Evolutionary conservation across 148 eudicot species (phyloP).

Genomic region (Bassia scoparia): DNA sequence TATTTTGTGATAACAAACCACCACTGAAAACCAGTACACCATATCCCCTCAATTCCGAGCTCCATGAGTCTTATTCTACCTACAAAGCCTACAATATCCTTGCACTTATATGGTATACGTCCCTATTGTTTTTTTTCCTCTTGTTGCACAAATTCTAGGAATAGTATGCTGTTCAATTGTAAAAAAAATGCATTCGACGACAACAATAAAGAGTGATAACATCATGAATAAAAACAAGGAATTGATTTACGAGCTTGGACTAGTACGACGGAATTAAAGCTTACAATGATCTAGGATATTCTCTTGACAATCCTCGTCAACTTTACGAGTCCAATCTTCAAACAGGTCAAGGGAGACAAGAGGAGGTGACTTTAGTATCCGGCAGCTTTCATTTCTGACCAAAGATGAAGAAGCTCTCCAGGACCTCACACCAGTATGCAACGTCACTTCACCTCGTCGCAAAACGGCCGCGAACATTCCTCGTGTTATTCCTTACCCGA

Average conservation of each 20-base stretch:
- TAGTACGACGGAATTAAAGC: background rate
- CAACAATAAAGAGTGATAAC: no score
- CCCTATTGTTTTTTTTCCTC: no score
- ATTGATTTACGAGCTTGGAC: background rate
- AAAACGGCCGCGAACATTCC: constrained; percentile 21
- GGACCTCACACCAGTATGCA: constrained; percentile 1
- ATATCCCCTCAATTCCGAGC: background rate
- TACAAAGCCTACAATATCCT: no score
- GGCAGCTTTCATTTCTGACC: constrained; percentile 11
- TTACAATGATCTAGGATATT: constrained; percentile 7
- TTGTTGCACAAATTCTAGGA: no score
- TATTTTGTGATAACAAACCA: background rate
- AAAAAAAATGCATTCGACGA: no score
- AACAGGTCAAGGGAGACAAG: constrained; percentile 28
- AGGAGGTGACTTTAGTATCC: constrained; percentile 25
- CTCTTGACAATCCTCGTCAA: background rate
- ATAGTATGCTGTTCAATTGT: no score
- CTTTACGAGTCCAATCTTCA: constrained; percentile 25
- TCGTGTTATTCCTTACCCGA: no score
- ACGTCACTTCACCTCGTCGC: constrained; percentile 7
- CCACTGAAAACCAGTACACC: background rate
- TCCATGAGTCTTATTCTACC: background rate
- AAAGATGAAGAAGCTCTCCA: constrained; percentile 23
- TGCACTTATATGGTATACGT: no score
- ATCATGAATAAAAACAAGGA: no score